A percentile compares a stretch with the other conserved stretches of the same genome.
Conservation (phyloP, 108 stramenopile species). For the Aurantiochytrium sp. region DNA sequence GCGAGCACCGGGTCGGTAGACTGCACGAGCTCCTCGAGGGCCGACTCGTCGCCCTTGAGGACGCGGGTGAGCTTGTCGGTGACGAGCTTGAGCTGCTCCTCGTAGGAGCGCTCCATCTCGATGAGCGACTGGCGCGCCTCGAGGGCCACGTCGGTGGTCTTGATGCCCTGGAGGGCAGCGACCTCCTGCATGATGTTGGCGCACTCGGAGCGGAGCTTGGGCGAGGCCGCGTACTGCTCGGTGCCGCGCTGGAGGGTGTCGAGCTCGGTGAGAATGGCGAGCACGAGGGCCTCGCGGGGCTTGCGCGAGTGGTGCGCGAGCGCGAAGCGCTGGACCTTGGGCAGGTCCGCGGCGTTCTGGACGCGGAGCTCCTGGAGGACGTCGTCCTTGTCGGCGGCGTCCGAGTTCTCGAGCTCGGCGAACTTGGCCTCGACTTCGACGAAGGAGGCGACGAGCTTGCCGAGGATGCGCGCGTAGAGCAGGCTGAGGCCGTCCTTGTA, state of each 20-base stretch:
- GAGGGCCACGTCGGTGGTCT: constrained; percentile 71
- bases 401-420: constrained; percentile 49
- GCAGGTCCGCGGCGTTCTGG: constrained; percentile 63
- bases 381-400: constrained; percentile 71
- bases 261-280: constrained; percentile 65
- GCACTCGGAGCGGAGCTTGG: background rate
- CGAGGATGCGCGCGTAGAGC: constrained; percentile 62
- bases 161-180: constrained; percentile 74
- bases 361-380: constrained; percentile 78
- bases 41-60: background rate
- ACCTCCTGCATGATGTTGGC: constrained; percentile 74
- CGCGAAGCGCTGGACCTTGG: constrained; percentile 71
- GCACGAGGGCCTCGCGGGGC: constrained; percentile 61
- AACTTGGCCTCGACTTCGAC: constrained; percentile 78
- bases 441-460: constrained; percentile 71
- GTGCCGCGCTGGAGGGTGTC: constrained; percentile 32
- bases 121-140: constrained; percentile 79
- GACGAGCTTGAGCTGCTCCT: constrained; percentile 59
- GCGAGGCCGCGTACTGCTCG: background rate
- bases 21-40: background rate
- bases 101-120: constrained; percentile 82
- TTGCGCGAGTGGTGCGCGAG: constrained; percentile 72
- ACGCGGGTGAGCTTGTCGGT: constrained; percentile 35
- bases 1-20: constrained; percentile 7
- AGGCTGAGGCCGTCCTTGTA: constrained; percentile 13